Base-by-base conservation (phyloP, 352 stramenopile species). In the Globisporangium middletonii region DNA sequence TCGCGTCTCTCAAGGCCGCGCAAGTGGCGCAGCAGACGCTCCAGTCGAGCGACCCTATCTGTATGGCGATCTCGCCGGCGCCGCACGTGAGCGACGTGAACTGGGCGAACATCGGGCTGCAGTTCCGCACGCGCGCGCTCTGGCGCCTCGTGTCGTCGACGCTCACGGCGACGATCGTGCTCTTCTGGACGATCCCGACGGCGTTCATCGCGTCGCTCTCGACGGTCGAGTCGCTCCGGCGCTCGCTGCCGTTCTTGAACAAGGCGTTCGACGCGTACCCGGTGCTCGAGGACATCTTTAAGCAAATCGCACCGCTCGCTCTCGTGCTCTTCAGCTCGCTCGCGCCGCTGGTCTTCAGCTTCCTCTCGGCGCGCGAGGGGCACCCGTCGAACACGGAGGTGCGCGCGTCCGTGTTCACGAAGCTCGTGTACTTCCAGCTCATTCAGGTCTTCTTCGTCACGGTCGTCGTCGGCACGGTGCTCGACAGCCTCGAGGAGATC, bases 111-210 rank as follows among this genome's bases (percentile, higher is more conserved):
- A 73, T 93, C 57, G 83, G 81, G 0, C 63, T 86, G 1, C 68
- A 57, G 23, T 84, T 82, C 46, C 65, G 68, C 28, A 83, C 75
- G 43, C 77, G 77, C 15, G 61, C 70, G 0, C 63, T 86, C 23
- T 72, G 79, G 9, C 65, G 59, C 52, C 64, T 91, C 16, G 55
- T 88, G 1, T 86, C 83, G 4, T 57, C 67, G 5, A 46, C 77
- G 19, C 53, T 90, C n/a, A 90, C 83, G 11, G 69, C 69, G 0
- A 55, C 49, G 19, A 86, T 93, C 56, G 79, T 91, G 50, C 61
- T 93, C 8, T 93, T 93, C 58, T 93, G 83, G 81, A 93, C 83
- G 2, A 87, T 93, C 50, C 83, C 83, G 16, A 90, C 81, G 37
- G 79, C 79, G 1, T 88, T 91, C 26, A 77, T 93, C 8, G 74